Evolutionary conservation across 2,329 filamentous ascomycete genomes (phyloP).

Genomic region (Fusarium oxysporum): DNA sequence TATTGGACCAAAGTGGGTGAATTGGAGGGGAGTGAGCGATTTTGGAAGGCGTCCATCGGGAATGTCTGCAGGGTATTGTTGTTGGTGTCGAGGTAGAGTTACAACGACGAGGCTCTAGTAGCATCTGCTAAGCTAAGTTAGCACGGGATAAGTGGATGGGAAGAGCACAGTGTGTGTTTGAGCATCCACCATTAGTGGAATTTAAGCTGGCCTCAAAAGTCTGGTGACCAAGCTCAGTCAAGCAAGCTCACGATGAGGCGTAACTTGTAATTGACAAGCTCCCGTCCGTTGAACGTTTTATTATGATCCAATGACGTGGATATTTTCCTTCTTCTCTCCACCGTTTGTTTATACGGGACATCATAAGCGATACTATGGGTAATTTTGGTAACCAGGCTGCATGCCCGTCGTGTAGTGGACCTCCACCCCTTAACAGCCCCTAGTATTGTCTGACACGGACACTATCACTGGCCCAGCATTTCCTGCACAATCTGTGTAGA

Average conservation of each 20-base stretch:
- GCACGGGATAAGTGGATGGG: conserved; percentile 19
- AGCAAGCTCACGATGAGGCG: background rate
- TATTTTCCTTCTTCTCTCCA: background rate
- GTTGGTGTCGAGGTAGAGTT: conserved; percentile 38
- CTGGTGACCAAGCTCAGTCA: background rate
- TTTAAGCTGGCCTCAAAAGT: conserved; percentile 29
- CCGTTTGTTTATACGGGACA: background rate
- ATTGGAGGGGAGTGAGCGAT: conserved; percentile 40
- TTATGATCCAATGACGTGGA: background rate
- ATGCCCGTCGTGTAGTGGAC: conserved; percentile 13
- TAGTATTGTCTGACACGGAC: conserved; percentile 17
- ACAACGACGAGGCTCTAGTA: conserved; percentile 35
- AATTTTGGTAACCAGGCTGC: background rate
- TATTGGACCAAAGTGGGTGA: conserved; percentile 25
- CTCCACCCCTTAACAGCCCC: conserved; percentile 13
- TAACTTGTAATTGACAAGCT: background rate
- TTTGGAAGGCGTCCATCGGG: conserved; percentile 34
- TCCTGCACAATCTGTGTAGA: conserved; percentile 7
- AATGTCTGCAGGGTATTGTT: conserved; percentile 34
- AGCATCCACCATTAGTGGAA: conserved; percentile 23
- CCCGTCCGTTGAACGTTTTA: conserved; percentile 4
- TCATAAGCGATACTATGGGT: background rate
- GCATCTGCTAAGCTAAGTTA: conserved; percentile 1
- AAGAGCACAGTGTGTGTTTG: conserved; percentile 24
- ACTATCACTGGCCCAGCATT: conserved; percentile 17